Conservation (phyloP, 208 protist genomes). For the Crithidia mellificae region DNA sequence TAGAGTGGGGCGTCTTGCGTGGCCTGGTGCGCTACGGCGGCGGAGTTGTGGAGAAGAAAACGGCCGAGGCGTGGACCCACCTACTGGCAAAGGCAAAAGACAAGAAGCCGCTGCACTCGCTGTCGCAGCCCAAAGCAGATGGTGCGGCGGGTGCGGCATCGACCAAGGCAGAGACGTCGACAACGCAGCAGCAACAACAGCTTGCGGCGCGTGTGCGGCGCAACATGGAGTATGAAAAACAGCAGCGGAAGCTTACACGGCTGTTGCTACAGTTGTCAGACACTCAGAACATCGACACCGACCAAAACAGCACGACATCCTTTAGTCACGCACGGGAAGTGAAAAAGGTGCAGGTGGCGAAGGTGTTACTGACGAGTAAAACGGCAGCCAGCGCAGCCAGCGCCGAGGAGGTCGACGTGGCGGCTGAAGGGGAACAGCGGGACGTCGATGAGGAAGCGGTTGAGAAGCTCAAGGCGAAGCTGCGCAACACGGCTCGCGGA, state of each 20-base stretch:
- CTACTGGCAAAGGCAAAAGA: slow-evolving; percentile 23
- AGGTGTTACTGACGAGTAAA: background rate
- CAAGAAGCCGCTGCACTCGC: background rate
- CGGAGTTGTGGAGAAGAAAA: slow-evolving; percentile 58
- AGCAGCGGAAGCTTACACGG: slow-evolving; percentile 16
- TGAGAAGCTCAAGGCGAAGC: slow-evolving; percentile 8
- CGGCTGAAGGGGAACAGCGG: background rate
- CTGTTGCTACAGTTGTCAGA: background rate
- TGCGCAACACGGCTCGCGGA: slow-evolving; percentile 9
- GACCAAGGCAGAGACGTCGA: too few species aligned
- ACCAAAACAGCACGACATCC: too few species aligned
- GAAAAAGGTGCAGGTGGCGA: too few species aligned
- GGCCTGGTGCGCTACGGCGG: slow-evolving; percentile 71
- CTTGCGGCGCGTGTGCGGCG: slow-evolving; percentile 12
- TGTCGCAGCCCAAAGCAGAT: background rate
- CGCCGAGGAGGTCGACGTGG: background rate
- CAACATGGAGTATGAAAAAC: slow-evolving; percentile 28
- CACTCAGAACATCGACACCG: too few species aligned
- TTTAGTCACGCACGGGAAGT: too few species aligned
- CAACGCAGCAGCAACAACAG: background rate
- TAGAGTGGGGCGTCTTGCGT: slow-evolving; percentile 64
- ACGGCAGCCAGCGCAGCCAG: too few species aligned
- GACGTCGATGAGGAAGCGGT: background rate
- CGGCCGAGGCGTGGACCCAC: slow-evolving; percentile 42
- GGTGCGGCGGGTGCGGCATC: too few species aligned